phyloP scores from a whole-genome alignment of 768 basidiomycete species.

The Auriscalpium microsporum region DNA sequence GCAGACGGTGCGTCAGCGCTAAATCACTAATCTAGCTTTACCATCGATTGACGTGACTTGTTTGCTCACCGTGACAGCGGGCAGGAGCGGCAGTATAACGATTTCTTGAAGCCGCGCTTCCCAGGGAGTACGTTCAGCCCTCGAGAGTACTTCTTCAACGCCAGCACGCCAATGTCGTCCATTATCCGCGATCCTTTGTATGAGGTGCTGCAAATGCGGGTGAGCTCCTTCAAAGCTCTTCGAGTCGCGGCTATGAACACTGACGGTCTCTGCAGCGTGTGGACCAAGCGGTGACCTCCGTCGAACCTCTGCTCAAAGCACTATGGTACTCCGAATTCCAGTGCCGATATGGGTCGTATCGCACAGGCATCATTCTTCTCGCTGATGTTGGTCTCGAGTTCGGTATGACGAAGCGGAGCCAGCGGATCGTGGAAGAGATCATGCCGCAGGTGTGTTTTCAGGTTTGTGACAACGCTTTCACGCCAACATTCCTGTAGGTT shows the following conservation, averaged over 20 bases:
- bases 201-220: constrained; percentile 33
- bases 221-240: constrained; percentile 16
- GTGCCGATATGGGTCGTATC: constrained; percentile 55
- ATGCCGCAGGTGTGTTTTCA: constrained; percentile 65
- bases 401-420: constrained; percentile 60
- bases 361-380: constrained; percentile 60
- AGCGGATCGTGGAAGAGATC: constrained; percentile 62
- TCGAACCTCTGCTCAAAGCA: constrained; percentile 61
- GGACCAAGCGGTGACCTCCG: constrained; percentile 51
- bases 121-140: constrained; percentile 47
- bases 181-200: constrained; percentile 35
- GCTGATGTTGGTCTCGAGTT: constrained; percentile 76
- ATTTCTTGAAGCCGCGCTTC: constrained; percentile 52
- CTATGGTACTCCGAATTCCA: constrained; percentile 80
- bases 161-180: constrained; percentile 23
- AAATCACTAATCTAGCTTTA: background rate
- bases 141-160: constrained; percentile 49
- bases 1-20: constrained; percentile 46
- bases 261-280: constrained; percentile 36
- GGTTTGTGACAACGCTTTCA: background rate
- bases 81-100: constrained; percentile 56
- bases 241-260: background rate
- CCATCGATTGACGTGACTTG: background rate
- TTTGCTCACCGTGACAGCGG: constrained; percentile 42
- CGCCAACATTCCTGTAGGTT: constrained; percentile 33